These are phyloP conservation scores for Thalassiosira mediterranea DNA, from an alignment of 352 stramenopile genomes.

Conservation along the genomic window DNA sequence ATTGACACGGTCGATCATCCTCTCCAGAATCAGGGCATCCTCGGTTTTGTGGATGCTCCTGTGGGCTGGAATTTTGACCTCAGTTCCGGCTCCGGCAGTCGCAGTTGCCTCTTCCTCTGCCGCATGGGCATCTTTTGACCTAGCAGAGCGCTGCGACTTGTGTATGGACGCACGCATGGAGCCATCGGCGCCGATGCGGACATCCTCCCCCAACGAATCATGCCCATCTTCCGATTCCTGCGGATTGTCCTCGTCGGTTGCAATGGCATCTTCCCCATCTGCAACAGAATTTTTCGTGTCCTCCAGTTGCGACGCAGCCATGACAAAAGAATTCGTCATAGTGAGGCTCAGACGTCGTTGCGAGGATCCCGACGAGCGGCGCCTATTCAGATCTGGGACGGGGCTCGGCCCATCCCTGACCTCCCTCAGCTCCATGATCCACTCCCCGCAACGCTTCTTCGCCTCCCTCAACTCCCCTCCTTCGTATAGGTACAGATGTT, in stretches of 20 bases:
- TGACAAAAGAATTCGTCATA: slow-evolving; percentile 3
- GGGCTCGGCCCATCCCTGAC: slow-evolving; percentile 1
- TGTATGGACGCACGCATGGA: not conserved
- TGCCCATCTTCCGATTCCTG: slow-evolving; percentile 15
- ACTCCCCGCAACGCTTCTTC: slow-evolving; percentile 28
- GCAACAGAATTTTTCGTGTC: not conserved
- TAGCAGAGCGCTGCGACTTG: not conserved
- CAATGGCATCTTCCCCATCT: not conserved
- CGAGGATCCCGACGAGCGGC: not conserved
- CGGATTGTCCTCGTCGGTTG: slow-evolving; percentile 17
- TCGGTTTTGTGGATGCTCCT: slow-evolving; percentile 28
- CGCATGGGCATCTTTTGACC: not conserved
- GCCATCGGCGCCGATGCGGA: not conserved
- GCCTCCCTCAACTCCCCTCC: slow-evolving; percentile 48
- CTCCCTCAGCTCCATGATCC: slow-evolving; percentile 30
- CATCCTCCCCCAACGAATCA: not conserved
- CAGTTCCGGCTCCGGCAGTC: not conserved
- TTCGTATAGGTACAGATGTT: slow-evolving; percentile 56
- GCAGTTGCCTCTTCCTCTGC: not conserved
- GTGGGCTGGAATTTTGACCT: not conserved
- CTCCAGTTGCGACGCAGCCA: not conserved
- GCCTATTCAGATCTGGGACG: not conserved
- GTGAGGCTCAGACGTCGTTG: not conserved
- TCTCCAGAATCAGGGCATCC: slow-evolving; percentile 25
- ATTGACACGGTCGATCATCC: slow-evolving; percentile 34